phyloP scores from a whole-genome alignment of 768 basidiomycete species.

The Phylloporus rhodoxanthus region DNA sequence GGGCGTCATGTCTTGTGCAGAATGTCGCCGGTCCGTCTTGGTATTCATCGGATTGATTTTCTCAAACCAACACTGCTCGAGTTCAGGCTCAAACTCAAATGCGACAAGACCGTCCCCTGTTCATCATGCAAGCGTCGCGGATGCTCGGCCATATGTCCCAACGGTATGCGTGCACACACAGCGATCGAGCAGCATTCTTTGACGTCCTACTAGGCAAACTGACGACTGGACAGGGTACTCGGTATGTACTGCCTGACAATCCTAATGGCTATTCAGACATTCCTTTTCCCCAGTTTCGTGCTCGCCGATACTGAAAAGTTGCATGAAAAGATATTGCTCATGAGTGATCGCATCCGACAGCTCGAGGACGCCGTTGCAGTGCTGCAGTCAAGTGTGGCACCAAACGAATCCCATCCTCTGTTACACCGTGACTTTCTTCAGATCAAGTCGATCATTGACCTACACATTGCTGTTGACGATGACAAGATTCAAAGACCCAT shows the following conservation, averaged over 20 bases:
- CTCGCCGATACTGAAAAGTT: conserved; percentile 66
- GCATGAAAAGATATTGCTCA: conserved; percentile 59
- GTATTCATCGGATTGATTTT: neutral
- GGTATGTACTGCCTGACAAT: conserved; percentile 37
- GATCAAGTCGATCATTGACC: conserved; percentile 63
- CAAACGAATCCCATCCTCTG: conserved; percentile 53
- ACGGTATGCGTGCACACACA: conserved; percentile 32
- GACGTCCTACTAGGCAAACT: conserved; percentile 41
- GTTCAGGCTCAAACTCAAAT: conserved; percentile 59
- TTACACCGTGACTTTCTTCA: conserved; percentile 54
- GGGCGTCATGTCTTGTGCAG: conserved; percentile 51
- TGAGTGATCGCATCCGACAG: conserved; percentile 67
- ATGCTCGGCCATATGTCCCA: conserved; percentile 73
- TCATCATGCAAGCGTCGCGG: conserved; percentile 64
- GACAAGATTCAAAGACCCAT: conserved; percentile 28
- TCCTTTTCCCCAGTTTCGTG: conserved; percentile 45
- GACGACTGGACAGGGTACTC: conserved; percentile 71
- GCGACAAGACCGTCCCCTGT: conserved; percentile 62
- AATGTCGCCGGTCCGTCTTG: conserved; percentile 50
- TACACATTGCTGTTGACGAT: conserved; percentile 52
- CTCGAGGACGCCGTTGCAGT: conserved; percentile 64
- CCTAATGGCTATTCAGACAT: neutral
- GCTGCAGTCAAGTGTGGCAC: conserved; percentile 42
- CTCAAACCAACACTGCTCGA: neutral
- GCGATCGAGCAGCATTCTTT: neutral